Evolutionary conservation across 306 rosid genomes (phyloP), one percentile per base, ranked within the genome.

Genomic region (Phaseolus lunatus): DNA sequence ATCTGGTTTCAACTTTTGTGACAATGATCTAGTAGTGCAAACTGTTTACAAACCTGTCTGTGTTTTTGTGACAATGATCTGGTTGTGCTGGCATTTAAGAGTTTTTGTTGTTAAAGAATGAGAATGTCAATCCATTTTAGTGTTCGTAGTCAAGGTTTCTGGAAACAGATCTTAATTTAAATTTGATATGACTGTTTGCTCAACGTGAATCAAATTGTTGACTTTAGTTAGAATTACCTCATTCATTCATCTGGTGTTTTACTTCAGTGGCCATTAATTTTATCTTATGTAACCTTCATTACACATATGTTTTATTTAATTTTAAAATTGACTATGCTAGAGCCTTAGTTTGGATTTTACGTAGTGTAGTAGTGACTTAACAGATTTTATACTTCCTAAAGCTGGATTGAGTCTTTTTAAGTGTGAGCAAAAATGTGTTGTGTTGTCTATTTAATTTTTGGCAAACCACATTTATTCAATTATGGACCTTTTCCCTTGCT

Each of bases 391-490:
- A 10, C 65, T 20, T 45, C 23, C 50, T 26, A 68, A 22, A 57
- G 61, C 26, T 52, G 65, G 63, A 52, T 80, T 24, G 18, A 65
- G 45, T 69, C 1, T 50, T 29, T 79, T 19, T 10, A 68, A 41
- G 72, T 22, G 13, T 54, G 70, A 33, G 48, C 64, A 45, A 29
- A 29, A 31, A 39, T 76, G 44, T 15, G 41, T 77, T 54, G 70
- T 33, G 15, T 15, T 23, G 12, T 43, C 70, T 43, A 29, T 45
- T 29, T 70, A 9, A 37, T 70, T 0, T 64, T 70, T 56, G 16
- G 64, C 54, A 63, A 63, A 20, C 75, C 31, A 13, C 50, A 47
- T 50, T 70, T 39, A 54, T 75, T 69, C 50, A 67, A 67, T 73
- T 11, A 16, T 57, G 18, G 66, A 53, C 39, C 71, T 56, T 76